Base-by-base conservation (phyloP, 495 filamentous ascomycete species). In the Penicillium angulare region DNA sequence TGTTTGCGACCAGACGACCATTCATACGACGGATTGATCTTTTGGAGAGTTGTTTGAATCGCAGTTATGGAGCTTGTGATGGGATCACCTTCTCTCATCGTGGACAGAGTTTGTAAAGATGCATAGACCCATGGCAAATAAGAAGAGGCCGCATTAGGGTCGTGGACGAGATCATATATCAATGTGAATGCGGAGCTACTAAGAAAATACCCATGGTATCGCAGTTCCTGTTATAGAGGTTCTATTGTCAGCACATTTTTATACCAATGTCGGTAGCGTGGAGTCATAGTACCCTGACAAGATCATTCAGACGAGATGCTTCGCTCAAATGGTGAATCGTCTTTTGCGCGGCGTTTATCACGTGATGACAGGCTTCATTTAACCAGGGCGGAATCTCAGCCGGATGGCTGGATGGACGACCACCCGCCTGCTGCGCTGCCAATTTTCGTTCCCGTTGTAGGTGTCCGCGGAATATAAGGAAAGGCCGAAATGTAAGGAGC, bases 401-500 rank as follows among this genome's bases (percentile, higher is more conserved):
- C 1, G 63, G 53, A 3, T 53, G 64, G 50, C 66, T 67, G 1
- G 45, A 27, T 2, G 29, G 21, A 16, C 22, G 21, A 6, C 16
- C 45, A 16, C 21, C 49, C 1, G 44, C 18, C 2, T 56, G 52
- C 13, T 52, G 47, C 1, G 53, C 48, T 17, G 58, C 36, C 13
- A 53, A 8, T 42, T 65, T 61, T 46, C 56, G 61, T 27, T 67
- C 64, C 6, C 66, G 60, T 13, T 60, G 68, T 67, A 66, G 70
- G 33, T 71, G 65, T 2, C 69, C 73, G 1, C 73, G 65, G 40
- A 76, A 74, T 7, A 77, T 74, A 17, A 77, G 41, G 47, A 77
- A 77, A 7, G 72, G 74, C 0, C 74, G 66, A 44, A 71, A 75
- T 1, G 74, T 77, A 2, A 77, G 56, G 9, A 75, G 65, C 6